Evolutionary conservation across 495 filamentous ascomycete species (phyloP).

Genomic region (Xylona heveae): DNA sequence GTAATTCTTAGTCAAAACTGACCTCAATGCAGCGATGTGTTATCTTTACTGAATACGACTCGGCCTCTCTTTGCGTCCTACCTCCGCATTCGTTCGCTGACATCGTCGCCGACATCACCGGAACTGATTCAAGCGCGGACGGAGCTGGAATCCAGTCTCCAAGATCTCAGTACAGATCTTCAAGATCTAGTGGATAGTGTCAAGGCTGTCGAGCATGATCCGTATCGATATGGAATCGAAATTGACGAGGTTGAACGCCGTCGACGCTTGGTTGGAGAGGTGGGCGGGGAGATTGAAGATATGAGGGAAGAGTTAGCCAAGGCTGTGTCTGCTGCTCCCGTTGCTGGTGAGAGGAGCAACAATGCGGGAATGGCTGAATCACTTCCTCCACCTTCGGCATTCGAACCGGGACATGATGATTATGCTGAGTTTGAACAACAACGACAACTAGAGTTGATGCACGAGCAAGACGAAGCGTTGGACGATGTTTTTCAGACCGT

Average conservation of each 20-base stretch:
- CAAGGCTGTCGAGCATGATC: slow-evolving; percentile 70
- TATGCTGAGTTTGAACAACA: slow-evolving; percentile 83
- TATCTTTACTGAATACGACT: slow-evolving; percentile 53
- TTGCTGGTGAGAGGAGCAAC: slow-evolving; percentile 6
- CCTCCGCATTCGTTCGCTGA: slow-evolving; percentile 79
- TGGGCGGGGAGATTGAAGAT: slow-evolving; percentile 68
- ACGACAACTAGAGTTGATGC: slow-evolving; percentile 76
- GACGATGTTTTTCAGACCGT: slow-evolving; percentile 88
- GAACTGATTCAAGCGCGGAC: slow-evolving; percentile 66
- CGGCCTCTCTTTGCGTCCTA: slow-evolving; percentile 83
- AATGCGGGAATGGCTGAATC: slow-evolving; percentile 10
- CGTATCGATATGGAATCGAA: slow-evolving; percentile 73
- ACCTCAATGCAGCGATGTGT: slow-evolving; percentile 47
- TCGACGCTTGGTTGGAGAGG: slow-evolving; percentile 66
- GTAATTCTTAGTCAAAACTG: too few relatives aligned
- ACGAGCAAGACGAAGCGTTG: slow-evolving; percentile 81
- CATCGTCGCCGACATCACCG: slow-evolving; percentile 46
- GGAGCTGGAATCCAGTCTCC: slow-evolving; percentile 61
- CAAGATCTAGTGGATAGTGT: slow-evolving; percentile 78
- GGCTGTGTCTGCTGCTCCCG: slow-evolving; percentile 18
- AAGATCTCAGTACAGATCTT: slow-evolving; percentile 65
- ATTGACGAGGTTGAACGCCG: slow-evolving; percentile 63
- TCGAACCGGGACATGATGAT: slow-evolving; percentile 39
- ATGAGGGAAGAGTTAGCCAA: slow-evolving; percentile 67
- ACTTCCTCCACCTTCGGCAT: slow-evolving; percentile 51